phyloP scores from a whole-genome alignment of 371 early-diverging fungal species.

The Mortierella sp. region DNA sequence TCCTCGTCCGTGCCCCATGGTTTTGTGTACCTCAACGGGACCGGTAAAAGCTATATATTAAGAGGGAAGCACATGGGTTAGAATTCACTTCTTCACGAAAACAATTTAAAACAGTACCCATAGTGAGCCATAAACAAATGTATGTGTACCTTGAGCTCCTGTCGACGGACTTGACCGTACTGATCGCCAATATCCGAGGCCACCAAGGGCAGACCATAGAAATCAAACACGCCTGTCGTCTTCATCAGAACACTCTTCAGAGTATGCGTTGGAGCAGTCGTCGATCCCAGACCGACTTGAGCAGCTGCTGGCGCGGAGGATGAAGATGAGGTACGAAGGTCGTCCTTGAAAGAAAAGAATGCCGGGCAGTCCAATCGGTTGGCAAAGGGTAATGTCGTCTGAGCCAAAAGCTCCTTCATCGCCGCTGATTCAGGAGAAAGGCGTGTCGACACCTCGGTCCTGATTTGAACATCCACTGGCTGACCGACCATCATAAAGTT shows the following conservation, averaged over 20 bases:
- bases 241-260: constrained; percentile 35
- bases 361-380: constrained; percentile 29
- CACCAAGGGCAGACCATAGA: constrained; percentile 20
- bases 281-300: constrained; percentile 31
- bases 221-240: constrained; percentile 37
- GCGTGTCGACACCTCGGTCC: constrained; percentile 23
- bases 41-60: constrained; percentile 10
- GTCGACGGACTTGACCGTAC: constrained; percentile 32
- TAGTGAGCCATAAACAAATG: no score
- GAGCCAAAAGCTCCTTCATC: constrained; percentile 16
- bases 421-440: constrained; percentile 6
- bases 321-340: neutral
- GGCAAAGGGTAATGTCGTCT: constrained; percentile 19
- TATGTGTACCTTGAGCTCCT: constrained; percentile 39
- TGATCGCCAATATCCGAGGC: constrained; percentile 47
- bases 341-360: constrained; percentile 34
- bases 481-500: constrained; percentile 55
- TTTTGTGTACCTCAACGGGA: constrained; percentile 3
- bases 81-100: neutral
- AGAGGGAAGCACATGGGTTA: neutral
- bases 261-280: constrained; percentile 23
- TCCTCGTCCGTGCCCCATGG: no score
- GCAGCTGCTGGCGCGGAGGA: constrained; percentile 23
- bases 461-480: constrained; percentile 47
- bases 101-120: neutral